Evolutionary conservation across 495 filamentous ascomycete species (phyloP).

Genomic region (Staphylotrichum tortipilum): DNA sequence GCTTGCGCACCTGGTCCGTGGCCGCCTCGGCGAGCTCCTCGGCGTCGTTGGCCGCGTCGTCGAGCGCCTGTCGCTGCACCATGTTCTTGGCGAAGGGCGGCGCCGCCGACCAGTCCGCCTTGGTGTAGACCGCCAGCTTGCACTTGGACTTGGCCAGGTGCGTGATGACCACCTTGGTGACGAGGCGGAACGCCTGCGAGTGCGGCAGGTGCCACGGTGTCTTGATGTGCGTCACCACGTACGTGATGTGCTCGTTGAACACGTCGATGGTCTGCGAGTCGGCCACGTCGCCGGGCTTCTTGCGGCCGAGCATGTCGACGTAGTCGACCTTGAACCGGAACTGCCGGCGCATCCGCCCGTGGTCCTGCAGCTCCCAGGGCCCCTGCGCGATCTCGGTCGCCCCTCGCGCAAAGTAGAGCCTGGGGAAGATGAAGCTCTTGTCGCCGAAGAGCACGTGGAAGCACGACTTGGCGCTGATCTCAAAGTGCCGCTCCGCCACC

Average conservation of each 20-base stretch:
- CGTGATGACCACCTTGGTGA: conserved; percentile 89
- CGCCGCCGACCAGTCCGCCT: conserved; percentile 72
- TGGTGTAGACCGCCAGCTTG: conserved; percentile 80
- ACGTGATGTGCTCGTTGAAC: conserved; percentile 89
- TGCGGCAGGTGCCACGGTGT: conserved; percentile 88
- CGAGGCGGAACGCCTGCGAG: conserved; percentile 66
- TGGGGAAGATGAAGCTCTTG: conserved; percentile 86
- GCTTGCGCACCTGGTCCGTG: conserved; percentile 74
- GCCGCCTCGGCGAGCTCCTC: conserved; percentile 78
- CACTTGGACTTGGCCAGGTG: conserved; percentile 85
- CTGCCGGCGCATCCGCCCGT: conserved; percentile 60
- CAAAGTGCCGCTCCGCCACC: conserved; percentile 67
- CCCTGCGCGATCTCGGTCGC: conserved; percentile 76
- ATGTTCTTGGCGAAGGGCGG: conserved; percentile 59
- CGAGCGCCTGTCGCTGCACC: conserved; percentile 70
- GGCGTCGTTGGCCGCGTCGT: conserved; percentile 73
- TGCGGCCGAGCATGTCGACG: conserved; percentile 53
- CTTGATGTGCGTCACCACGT: conserved; percentile 82
- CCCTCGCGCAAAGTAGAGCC: conserved; percentile 76
- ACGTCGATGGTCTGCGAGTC: conserved; percentile 89
- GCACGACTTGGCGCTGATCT: conserved; percentile 82
- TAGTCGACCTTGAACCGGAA: conserved; percentile 73
- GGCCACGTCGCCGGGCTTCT: conserved; percentile 51
- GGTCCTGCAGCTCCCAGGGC: conserved; percentile 66
- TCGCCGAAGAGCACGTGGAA: conserved; percentile 97